Conservation (phyloP, 148 eudicot genomes). For the Pharnaceum exiguum region DNA sequence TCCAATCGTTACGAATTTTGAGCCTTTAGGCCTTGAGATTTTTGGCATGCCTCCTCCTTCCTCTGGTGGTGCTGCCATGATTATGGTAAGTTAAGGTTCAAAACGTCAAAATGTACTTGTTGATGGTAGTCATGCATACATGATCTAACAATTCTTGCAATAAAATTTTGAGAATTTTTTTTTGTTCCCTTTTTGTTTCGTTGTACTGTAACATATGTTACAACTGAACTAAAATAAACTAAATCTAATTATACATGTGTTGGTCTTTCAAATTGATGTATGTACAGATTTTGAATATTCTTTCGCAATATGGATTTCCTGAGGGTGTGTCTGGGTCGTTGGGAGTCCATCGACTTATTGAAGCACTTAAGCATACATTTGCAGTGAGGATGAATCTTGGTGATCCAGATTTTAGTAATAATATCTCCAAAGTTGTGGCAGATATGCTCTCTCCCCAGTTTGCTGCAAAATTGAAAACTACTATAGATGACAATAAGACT, state of each 20-base stretch:
- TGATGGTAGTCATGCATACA: neutral
- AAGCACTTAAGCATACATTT: slow-evolving; percentile 68
- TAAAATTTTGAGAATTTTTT: neutral
- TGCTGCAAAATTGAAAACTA: slow-evolving; percentile 43
- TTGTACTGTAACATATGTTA: neutral
- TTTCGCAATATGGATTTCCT: slow-evolving; percentile 46
- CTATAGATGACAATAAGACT: slow-evolving; percentile 59
- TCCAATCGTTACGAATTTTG: slow-evolving; percentile 30
- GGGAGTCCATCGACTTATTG: slow-evolving; percentile 61
- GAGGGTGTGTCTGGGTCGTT: slow-evolving; percentile 49
- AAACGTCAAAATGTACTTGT: neutral
- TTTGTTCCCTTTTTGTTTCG: neutral
- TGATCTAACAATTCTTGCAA: neutral
- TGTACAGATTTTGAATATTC: slow-evolving; percentile 54
- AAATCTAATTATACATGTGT: too few relatives aligned
- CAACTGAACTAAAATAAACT: neutral
- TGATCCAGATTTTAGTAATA: slow-evolving; percentile 48
- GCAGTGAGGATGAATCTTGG: slow-evolving; percentile 70
- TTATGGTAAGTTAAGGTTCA: slow-evolving; percentile 38
- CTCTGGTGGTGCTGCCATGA: slow-evolving; percentile 61
- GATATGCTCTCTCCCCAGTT: slow-evolving; percentile 62
- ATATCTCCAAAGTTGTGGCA: slow-evolving; percentile 27
- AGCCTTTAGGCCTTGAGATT: slow-evolving; percentile 48
- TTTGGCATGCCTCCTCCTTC: slow-evolving; percentile 82
- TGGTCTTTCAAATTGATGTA: neutral